A percentile compares a stretch with the other conserved stretches of the same genome.
Conservation (phyloP, 2,329 filamentous ascomycete genomes). For the Aspergillus sp. region DNA sequence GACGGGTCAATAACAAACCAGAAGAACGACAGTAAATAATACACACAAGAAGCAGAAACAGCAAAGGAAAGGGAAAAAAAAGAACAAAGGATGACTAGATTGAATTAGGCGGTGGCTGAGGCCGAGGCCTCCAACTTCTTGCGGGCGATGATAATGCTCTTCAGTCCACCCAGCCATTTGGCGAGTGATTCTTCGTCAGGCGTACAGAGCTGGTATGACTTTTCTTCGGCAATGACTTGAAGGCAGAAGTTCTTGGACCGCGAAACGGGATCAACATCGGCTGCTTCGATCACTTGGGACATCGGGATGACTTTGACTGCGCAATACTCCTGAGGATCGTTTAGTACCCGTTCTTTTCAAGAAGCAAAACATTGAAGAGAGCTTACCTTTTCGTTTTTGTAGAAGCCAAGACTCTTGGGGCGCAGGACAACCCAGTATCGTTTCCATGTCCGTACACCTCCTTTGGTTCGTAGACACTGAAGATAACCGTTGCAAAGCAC, state of each 20-base stretch:
- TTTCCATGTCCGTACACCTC: conserved; percentile 86
- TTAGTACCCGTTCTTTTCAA: not conserved
- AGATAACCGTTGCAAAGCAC: conserved; percentile 94
- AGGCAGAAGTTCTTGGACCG: conserved; percentile 79
- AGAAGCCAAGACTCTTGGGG: conserved; percentile 75
- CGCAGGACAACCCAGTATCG: conserved; percentile 88
- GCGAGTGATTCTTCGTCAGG: conserved; percentile 74
- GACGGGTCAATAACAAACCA: not conserved
- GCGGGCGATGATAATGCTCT: conserved; percentile 52
- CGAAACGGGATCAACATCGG: conserved; percentile 84
- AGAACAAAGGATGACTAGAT: not conserved
- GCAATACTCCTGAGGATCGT: conserved; percentile 63
- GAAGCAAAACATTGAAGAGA: not conserved
- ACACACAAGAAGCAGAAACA: conserved; percentile 4
- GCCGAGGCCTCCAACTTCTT: conserved; percentile 25
- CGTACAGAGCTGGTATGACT: conserved; percentile 69
- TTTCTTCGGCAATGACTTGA: conserved; percentile 91
- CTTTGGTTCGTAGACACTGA: conserved; percentile 71
- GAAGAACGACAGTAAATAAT: not conserved
- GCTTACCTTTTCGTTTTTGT: conserved; percentile 66
- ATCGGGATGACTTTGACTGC: conserved; percentile 76
- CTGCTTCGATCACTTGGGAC: conserved; percentile 73
- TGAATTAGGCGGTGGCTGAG: conserved; percentile 7
- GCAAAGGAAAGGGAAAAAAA: not conserved
- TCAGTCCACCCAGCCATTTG: conserved; percentile 81